phyloP scores from a whole-genome alignment of 208 protist species.

The Herpetomonas samuelpessoai region DNA sequence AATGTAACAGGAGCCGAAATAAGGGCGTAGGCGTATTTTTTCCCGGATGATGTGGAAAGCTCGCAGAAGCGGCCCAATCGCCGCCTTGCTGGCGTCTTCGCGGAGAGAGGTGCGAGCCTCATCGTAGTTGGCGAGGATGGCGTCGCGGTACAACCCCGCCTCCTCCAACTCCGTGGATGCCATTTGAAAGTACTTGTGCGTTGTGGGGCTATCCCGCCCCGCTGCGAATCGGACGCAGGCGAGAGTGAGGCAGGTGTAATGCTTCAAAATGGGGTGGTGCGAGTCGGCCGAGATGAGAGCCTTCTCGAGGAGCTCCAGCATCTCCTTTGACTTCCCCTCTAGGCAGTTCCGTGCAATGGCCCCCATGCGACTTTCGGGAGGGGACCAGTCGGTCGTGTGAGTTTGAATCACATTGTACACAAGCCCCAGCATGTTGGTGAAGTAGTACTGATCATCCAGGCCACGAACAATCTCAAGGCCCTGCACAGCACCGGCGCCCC shows the following conservation, averaged over 20 bases:
- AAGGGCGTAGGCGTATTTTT: conserved; percentile 32
- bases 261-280: conserved; percentile 12
- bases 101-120: conserved; percentile 28
- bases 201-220: conserved; percentile 20
- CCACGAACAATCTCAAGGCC: conserved; percentile 39
- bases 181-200: conserved; percentile 21
- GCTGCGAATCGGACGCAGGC: conserved; percentile 19
- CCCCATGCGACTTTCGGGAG: neutral
- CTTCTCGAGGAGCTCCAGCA: conserved; percentile 31
- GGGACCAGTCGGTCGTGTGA: conserved; percentile 3
- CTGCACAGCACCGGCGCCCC: conserved; percentile 1
- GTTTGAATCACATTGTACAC: conserved; percentile 19
- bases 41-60: conserved; percentile 18
- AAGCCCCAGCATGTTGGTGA: conserved; percentile 52
- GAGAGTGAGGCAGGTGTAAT: conserved; percentile 16
- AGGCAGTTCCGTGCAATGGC: conserved; percentile 4
- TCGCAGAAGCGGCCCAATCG: conserved; percentile 29
- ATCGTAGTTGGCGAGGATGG: conserved; percentile 10
- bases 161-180: conserved; percentile 19
- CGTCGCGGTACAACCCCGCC: conserved; percentile 1
- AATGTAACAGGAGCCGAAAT: conserved; percentile 35
- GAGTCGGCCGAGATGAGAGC: conserved; percentile 18
- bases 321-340: conserved; percentile 21
- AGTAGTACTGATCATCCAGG: conserved; percentile 38
- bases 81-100: conserved; percentile 21